Evolutionary conservation across 2,329 filamentous ascomycete genomes (phyloP), one percentile per base, ranked within the genome.

Genomic region (Penicillium verrucosum): DNA sequence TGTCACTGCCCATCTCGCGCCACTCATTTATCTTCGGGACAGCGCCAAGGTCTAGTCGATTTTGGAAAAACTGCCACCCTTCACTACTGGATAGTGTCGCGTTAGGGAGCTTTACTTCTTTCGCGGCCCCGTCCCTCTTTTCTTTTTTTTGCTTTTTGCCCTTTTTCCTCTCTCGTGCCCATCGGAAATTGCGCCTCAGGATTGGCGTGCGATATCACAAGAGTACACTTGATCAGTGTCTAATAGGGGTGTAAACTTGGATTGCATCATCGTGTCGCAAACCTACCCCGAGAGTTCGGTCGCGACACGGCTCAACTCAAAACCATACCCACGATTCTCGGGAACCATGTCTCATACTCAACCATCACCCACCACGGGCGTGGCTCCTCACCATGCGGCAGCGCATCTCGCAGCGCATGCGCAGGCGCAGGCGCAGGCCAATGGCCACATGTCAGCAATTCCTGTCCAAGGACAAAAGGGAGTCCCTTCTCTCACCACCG

Each of bases 301-400:
- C 58, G 60, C 62, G 60, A 58, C 62, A 63, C 66, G 59, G 42
- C 59, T 58, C 51, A 57, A 48, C 25, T 30, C 54, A 18, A 54
- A 59, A 46, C 48, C 51, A 60, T 51, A 55, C 51, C 37, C 51
- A 46, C 36, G 27, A 54, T 54, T 34, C 38, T 25, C 56, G 36
- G 44, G 42, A 48, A 75, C 61, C 62, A 90, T 90, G 87, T 86
- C 87, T 66, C 89, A 90, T 74, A 88, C 90, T 68, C 90, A 92
- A 70, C 87, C 88, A 41, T 93, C 90, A 67, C 89, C 90, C 40
- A 89, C 89, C 57, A 89, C 89, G 77, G 83, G 81, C 72, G 89
- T 92, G 77, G 79, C 82, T 61, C 79, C 81, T 58, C 85, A 87
- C 69, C 85, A 87, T 77, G 68, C 59, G 32, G 59, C 54, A 12